Evolutionary conservation across 2,329 filamentous ascomycete genomes (phyloP), one percentile per base, ranked within the genome.

Genomic region (Alternaria ethzedia): DNA sequence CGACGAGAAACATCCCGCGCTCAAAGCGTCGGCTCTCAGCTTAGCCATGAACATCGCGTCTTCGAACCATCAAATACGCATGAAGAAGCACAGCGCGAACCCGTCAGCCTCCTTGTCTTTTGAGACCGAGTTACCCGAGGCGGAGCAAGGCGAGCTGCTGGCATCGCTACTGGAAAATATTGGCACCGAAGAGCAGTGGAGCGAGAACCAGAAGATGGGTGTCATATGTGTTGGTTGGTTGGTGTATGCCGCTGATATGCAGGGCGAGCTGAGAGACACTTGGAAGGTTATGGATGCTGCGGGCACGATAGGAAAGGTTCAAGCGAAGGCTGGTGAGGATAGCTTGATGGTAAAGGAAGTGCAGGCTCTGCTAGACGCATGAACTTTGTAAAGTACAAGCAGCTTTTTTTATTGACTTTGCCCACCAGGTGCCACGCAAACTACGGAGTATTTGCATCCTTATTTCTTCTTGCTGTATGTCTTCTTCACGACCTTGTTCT

Each of bases 31-130:
- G 2, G 92, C 94, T 0, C 89, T 94, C 0, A 93, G 91, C 2
- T 84, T 98, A 3, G 87, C 94, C 1, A 96, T 94, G 83, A 97
- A 98, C 70, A 80, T 98, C 0, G 87, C 92, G 0, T 83, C 89
- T 0, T 86, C 89, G 3, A 91, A 94, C 72, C 90, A 91, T 71
- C 87, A 87, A 50, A 82, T 87, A 25, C 86, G 92, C 20, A 83
- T 86, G 41, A 85, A 88, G 26, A 84, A 87, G 12, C 81, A 85
- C 54, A 69, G 64, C 25, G 66, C 67, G 5, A 73, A 72, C 6
- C 47, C 69, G 1, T 47, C 70, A 2, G 59, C 66, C 7, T 61
- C 70, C 0, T 52, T 70, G 1, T 56, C 67, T 2, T 59, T 63
- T 4, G 72, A 68, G 51, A 55, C 67, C 4, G 79, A 80, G 52